Percentiles rank a stretch among this genome's conserved stretches.
These are phyloP conservation scores for Pseudogymnoascus sp. DNA, from an alignment of 2,329 filamentous ascomycete genomes.

Conservation along the genomic window DNA sequence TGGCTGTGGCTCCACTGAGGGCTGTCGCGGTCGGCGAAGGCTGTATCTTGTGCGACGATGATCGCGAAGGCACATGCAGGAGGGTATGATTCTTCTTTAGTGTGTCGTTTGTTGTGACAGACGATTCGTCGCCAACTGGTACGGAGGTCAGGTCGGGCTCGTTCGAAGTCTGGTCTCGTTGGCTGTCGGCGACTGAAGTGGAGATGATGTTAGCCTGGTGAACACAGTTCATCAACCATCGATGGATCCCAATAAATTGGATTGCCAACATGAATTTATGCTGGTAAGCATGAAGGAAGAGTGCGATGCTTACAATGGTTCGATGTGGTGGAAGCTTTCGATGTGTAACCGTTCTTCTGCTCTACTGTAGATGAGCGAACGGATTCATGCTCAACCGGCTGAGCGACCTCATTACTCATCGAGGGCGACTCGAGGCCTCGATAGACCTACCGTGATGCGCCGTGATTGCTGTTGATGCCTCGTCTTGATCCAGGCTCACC, in stretches of 20 bases:
- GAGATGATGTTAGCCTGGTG: slow-evolving; percentile 8
- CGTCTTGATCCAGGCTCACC: not conserved
- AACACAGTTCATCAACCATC: not conserved
- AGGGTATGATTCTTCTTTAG: slow-evolving; percentile 43
- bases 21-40: slow-evolving; percentile 54
- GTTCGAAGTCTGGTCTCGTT: not conserved
- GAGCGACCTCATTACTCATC: slow-evolving; percentile 34
- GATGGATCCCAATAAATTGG: not conserved
- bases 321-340: slow-evolving; percentile 29
- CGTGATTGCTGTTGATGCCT: slow-evolving; percentile 14
- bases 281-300: not conserved
- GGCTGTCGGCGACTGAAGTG: not conserved
- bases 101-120: slow-evolving; percentile 8
- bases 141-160: not conserved
- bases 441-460: slow-evolving; percentile 14
- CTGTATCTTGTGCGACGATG: slow-evolving; percentile 56
- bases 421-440: slow-evolving; percentile 27
- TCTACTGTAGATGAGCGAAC: slow-evolving; percentile 28
- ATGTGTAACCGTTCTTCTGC: slow-evolving; percentile 27
- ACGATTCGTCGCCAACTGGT: not conserved
- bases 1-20: slow-evolving; percentile 53
- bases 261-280: not conserved
- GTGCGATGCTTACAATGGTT: slow-evolving; percentile 16
- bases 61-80: slow-evolving; percentile 55
- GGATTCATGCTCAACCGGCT: slow-evolving; percentile 31